phyloP scores from a whole-genome alignment of 306 rosid species.

The Gynostemma pentaphyllum region DNA sequence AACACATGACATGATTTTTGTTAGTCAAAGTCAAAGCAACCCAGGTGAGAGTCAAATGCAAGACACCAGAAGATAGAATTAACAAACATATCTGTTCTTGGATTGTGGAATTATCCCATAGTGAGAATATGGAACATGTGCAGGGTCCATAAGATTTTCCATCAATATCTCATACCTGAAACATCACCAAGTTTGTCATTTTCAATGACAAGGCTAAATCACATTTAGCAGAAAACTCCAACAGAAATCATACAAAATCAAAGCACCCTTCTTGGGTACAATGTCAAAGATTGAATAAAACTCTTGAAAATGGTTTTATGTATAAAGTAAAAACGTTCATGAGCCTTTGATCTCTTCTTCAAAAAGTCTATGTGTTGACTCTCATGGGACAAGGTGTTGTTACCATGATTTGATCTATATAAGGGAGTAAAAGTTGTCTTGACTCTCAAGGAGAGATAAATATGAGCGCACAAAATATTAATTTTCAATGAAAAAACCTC shows the following conservation, averaged over 20 bases:
- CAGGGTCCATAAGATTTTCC: conserved; percentile 93
- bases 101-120: conserved; percentile 48
- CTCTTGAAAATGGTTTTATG: too few relatives aligned
- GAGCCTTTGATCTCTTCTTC: too few relatives aligned
- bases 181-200: conserved; percentile 8
- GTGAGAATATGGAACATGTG: conserved; percentile 84
- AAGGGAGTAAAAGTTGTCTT: not conserved
- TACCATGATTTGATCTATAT: too few relatives aligned
- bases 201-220: not conserved
- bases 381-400: too few relatives aligned
- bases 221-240: not conserved
- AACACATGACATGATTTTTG: conserved; percentile 7
- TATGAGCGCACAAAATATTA: not conserved
- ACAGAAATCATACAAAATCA: not conserved
- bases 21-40: conserved; percentile 1
- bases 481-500: too few relatives aligned
- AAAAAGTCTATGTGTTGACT: too few relatives aligned
- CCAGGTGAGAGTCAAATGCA: not conserved
- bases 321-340: too few relatives aligned
- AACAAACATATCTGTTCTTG: conserved; percentile 28
- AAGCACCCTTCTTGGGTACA: not conserved
- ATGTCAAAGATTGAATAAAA: too few relatives aligned
- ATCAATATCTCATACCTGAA: conserved; percentile 80
- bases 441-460: not conserved
- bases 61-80: conserved; percentile 12